Percentiles rank a stretch among this genome's conserved stretches.
These are phyloP conservation scores for Candida orba DNA, from an alignment of 805 yeast species.

Conservation along the genomic window DNA sequence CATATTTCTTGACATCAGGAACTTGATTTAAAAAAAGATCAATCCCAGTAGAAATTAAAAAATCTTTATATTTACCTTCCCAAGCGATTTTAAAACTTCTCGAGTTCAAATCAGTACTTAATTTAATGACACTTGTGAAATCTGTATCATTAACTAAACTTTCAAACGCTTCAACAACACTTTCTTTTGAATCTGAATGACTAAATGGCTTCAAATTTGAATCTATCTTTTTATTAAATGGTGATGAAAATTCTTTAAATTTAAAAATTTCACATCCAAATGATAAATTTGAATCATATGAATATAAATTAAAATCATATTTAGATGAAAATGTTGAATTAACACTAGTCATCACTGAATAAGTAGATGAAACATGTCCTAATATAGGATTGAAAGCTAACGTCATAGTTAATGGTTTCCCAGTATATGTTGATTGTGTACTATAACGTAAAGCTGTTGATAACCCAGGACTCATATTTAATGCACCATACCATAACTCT, in stretches of 20 bases:
- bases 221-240: conserved; percentile 11
- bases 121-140: conserved; percentile 65
- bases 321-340: conserved; percentile 73
- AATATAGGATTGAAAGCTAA: conserved; percentile 80
- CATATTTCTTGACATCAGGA: conserved; percentile 47
- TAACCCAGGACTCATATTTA: conserved; percentile 81
- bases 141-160: conserved; percentile 43
- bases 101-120: conserved; percentile 62
- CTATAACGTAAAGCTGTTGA: conserved; percentile 81
- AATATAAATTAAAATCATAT: conserved; percentile 85
- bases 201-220: conserved; percentile 27
- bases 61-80: conserved; percentile 84
- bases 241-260: conserved; percentile 21
- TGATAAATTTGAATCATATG: conserved; percentile 80
- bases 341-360: conserved; percentile 73
- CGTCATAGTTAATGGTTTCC: conserved; percentile 85
- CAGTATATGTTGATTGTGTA: conserved; percentile 78
- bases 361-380: conserved; percentile 85
- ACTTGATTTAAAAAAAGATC: conserved; percentile 37
- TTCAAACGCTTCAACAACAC: conserved; percentile 45
- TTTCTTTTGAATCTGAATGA: conserved; percentile 23
- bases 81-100: conserved; percentile 59
- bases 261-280: conserved; percentile 84
- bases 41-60: conserved; percentile 70
- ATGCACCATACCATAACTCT: conserved; percentile 83